Evolutionary conservation across 2,329 filamentous ascomycete genomes (phyloP).

Genomic region (Westerdykella aurantiaca): DNA sequence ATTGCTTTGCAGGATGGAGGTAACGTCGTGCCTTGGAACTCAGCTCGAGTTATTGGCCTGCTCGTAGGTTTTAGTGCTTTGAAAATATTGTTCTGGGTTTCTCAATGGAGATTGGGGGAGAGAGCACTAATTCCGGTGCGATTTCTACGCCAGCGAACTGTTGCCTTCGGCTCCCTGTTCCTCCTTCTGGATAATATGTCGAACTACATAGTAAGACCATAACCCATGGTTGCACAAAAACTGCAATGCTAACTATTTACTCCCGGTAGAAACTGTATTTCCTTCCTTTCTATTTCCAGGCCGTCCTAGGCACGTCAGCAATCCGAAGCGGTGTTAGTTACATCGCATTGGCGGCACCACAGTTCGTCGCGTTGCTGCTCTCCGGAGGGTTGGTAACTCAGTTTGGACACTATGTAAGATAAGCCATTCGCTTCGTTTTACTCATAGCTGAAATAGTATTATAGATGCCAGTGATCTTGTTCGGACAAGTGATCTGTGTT

Average conservation of each 20-base stretch:
- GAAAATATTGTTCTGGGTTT: conserved; percentile 38
- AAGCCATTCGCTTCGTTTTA: not conserved
- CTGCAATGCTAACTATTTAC: not conserved
- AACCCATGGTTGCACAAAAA: not conserved
- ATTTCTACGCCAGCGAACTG: conserved; percentile 14
- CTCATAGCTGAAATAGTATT: not conserved
- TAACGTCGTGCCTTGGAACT: conserved; percentile 40
- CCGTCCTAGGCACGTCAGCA: conserved; percentile 2
- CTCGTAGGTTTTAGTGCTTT: conserved; percentile 46
- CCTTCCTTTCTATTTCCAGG: conserved; percentile 9
- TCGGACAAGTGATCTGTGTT: not conserved
- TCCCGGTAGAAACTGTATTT: conserved; percentile 1
- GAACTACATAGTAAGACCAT: conserved; percentile 4
- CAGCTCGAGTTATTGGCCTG: conserved; percentile 41
- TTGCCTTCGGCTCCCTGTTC: conserved; percentile 15
- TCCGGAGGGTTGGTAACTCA: not conserved
- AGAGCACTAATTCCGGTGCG: conserved; percentile 24
- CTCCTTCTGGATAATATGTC: conserved; percentile 18
- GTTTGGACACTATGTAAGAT: conserved; percentile 1
- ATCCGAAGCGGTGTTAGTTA: conserved; percentile 3
- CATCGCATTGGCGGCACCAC: not conserved
- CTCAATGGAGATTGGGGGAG: conserved; percentile 23
- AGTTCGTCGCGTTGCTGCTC: not conserved
- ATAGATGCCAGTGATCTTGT: conserved; percentile 3
- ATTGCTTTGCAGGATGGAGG: conserved; percentile 43